These are phyloP conservation scores for Pyrenochaeta sp. DNA, from an alignment of 2,329 filamentous ascomycete genomes.

Conservation along the genomic window DNA sequence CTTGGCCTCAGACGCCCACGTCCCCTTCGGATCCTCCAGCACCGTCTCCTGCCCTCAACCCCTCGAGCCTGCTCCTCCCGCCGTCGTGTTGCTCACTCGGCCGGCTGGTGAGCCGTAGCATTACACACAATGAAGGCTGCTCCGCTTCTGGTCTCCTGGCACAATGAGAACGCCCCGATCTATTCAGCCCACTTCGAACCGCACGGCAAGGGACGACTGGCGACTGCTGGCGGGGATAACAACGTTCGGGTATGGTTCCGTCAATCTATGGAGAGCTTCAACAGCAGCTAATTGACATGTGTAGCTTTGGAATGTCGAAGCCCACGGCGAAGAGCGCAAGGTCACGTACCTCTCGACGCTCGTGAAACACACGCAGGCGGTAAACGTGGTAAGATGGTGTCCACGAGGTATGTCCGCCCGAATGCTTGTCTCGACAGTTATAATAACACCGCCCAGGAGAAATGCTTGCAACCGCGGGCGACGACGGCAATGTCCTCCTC, in stretches of 20 bases:
- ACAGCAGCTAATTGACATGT: slow-evolving; percentile 45
- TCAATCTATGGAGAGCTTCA: slow-evolving; percentile 14
- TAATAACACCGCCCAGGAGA: slow-evolving; percentile 68
- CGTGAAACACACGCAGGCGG: slow-evolving; percentile 92
- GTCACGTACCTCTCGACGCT: slow-evolving; percentile 93
- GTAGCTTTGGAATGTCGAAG: slow-evolving; percentile 90
- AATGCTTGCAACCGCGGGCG: slow-evolving; percentile 90
- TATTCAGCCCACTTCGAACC: slow-evolving; percentile 98
- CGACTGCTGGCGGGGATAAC: slow-evolving; percentile 94
- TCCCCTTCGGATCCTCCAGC: slow-evolving; percentile 5
- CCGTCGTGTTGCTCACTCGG: slow-evolving; percentile 1
- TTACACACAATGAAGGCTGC: slow-evolving; percentile 81
- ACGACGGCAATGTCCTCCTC: slow-evolving; percentile 95
- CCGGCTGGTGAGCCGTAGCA: slow-evolving; percentile 30
- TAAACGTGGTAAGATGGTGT: slow-evolving; percentile 97
- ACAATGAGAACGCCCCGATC: slow-evolving; percentile 94
- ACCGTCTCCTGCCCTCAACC: background rate
- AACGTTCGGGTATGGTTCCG: slow-evolving; percentile 91
- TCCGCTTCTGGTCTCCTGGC: slow-evolving; percentile 97
- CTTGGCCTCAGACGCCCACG: slow-evolving; percentile 14
- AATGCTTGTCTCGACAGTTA: background rate
- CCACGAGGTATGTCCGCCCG: slow-evolving; percentile 74
- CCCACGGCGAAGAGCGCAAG: slow-evolving; percentile 82
- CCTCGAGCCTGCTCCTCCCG: background rate
- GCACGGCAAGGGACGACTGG: slow-evolving; percentile 86